phyloP scores from a whole-genome alignment of 257 asterid genomes.

The Gentiana straminea region DNA sequence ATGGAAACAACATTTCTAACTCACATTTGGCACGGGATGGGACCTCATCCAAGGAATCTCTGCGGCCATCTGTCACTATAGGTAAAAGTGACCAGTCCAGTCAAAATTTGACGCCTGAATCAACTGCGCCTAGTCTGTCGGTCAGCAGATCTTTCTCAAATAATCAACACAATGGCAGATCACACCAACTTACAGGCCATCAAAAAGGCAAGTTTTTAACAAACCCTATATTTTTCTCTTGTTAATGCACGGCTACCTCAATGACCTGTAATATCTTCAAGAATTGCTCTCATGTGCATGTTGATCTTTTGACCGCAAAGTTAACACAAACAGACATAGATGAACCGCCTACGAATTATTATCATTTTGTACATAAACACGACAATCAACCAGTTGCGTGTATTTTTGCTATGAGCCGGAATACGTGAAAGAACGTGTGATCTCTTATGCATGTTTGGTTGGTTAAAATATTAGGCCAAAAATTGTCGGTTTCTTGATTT shows the following conservation, averaged over 20 bases:
- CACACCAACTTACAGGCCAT: slow-evolving; percentile 61
- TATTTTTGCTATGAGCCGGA: too few species aligned
- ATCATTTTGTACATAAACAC: too few species aligned
- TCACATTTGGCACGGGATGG: slow-evolving; percentile 36
- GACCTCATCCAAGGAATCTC: slow-evolving; percentile 36
- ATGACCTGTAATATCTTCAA: background rate
- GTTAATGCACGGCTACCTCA: too few species aligned
- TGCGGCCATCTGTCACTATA: slow-evolving; percentile 25
- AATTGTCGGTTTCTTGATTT: too few species aligned
- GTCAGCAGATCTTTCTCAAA: slow-evolving; percentile 41
- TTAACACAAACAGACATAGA: too few species aligned
- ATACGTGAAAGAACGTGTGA: too few species aligned
- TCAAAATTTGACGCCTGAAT: slow-evolving; percentile 37
- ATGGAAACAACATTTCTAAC: slow-evolving; percentile 33
- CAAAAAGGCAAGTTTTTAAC: slow-evolving; percentile 53
- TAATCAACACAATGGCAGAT: slow-evolving; percentile 42
- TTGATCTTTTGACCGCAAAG: too few species aligned
- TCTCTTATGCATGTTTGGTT: too few species aligned
- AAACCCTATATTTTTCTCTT: slow-evolving; percentile 3
- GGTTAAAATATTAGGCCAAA: too few species aligned
- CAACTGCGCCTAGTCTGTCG: slow-evolving; percentile 31
- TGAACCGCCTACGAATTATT: too few species aligned
- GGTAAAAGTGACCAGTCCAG: slow-evolving; percentile 36
- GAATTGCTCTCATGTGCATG: background rate
- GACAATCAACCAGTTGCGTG: too few species aligned